Evolutionary conservation across 257 asterid genomes (phyloP).

Genomic region (Rhazya stricta): DNA sequence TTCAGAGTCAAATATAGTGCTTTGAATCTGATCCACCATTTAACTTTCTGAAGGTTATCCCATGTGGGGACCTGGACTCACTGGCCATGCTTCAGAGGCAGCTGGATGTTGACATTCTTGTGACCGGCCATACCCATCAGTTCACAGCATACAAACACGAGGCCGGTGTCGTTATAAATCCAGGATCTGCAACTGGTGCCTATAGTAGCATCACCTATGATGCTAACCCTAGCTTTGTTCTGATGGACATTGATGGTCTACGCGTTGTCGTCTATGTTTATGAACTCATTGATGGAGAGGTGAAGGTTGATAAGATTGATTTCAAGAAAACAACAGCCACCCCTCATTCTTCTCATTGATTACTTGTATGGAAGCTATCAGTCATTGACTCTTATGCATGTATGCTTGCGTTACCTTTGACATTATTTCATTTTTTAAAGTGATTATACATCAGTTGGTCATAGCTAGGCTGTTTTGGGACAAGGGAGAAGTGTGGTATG

Average conservation of each 20-base stretch:
- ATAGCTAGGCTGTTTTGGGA: neutral
- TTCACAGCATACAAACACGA: conserved; percentile 95
- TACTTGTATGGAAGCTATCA: neutral
- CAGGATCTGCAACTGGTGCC: conserved; percentile 98
- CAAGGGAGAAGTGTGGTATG: neutral
- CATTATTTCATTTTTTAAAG: neutral
- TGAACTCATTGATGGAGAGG: conserved; percentile 95
- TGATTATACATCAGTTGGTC: neutral
- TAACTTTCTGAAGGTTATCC: conserved; percentile 59
- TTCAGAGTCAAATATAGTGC: neutral
- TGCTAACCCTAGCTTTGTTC: conserved; percentile 94
- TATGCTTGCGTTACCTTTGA: neutral
- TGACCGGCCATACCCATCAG: conserved; percentile 93
- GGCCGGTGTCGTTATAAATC: conserved; percentile 96
- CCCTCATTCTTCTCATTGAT: neutral
- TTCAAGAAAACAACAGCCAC: conserved; percentile 86
- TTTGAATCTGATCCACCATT: neutral
- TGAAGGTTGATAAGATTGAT: conserved; percentile 96
- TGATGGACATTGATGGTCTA: conserved; percentile 92
- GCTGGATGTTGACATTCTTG: conserved; percentile 92
- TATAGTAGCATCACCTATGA: conserved; percentile 94
- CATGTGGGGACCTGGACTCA: conserved; percentile 96
- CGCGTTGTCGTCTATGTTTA: conserved; percentile 95
- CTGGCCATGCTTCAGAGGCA: conserved; percentile 97
- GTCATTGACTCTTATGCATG: neutral